phyloP scores from a whole-genome alignment of 2,329 filamentous ascomycete species.

The Mariannaea sp. region DNA sequence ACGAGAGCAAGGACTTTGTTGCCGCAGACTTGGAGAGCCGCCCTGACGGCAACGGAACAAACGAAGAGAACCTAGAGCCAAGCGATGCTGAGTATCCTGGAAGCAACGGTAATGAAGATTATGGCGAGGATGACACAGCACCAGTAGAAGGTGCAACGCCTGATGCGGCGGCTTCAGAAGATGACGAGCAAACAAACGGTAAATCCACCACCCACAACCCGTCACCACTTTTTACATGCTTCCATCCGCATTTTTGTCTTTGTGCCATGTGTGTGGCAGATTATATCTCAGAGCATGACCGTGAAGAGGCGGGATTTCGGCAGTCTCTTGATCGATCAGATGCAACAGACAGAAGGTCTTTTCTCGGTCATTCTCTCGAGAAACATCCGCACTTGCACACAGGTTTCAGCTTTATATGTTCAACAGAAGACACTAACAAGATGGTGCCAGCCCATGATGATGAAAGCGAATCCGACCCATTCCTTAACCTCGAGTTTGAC shows the following conservation, averaged over 20 bases:
- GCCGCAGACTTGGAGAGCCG: constrained; percentile 5
- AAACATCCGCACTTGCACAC: constrained; percentile 19
- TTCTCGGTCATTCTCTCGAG: not conserved
- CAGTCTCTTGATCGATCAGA: not conserved
- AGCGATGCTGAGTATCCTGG: constrained; percentile 17
- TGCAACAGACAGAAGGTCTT: not conserved
- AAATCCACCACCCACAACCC: constrained; percentile 23
- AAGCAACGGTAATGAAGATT: constrained; percentile 13
- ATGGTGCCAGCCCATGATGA: constrained; percentile 29
- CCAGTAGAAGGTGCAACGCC: constrained; percentile 15
- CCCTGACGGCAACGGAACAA: constrained; percentile 24
- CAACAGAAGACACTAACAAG: constrained; percentile 35
- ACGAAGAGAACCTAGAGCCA: constrained; percentile 2
- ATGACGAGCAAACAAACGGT: constrained; percentile 33
- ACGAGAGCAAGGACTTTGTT: constrained; percentile 25
- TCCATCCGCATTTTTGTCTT: constrained; percentile 28
- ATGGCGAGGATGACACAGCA: constrained; percentile 18
- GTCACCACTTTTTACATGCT: constrained; percentile 20
- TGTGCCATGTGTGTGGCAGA: constrained; percentile 23
- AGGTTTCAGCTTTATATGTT: constrained; percentile 29
- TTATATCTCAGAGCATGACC: constrained; percentile 25
- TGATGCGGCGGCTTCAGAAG: constrained; percentile 9
- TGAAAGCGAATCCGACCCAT: constrained; percentile 35
- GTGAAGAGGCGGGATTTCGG: constrained; percentile 25
- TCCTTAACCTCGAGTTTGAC: constrained; percentile 35